Evolutionary conservation across 495 filamentous ascomycete genomes (phyloP), one percentile per base, ranked within the genome.

Genomic region (Penicillium arizonense): DNA sequence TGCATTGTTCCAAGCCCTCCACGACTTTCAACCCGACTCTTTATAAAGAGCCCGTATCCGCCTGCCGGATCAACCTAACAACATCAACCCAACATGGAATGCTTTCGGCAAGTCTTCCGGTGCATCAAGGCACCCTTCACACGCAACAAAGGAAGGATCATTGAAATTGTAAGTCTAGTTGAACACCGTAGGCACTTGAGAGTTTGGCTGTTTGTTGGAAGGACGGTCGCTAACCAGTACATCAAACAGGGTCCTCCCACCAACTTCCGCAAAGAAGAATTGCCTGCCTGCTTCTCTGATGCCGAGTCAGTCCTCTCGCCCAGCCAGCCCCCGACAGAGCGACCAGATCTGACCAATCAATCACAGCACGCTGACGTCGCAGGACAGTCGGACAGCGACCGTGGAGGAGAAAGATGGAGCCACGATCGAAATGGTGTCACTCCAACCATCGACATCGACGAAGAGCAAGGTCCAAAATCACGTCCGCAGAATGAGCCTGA

Each of bases 201-300:
- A 4, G 6, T 1, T 28, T 6, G 18, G 2, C 5, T 41, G 4
- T 16, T 16, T 7, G 40, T 16, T 33, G 12, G 7, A 38, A 47
- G 20, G n/a, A 14, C 2, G 5, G 33, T 16, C 6, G 37, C 50
- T 64, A 28, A 62, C 33, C 36, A 45, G 2, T 28, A 11, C 8
- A 35, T 42, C 5, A 40, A 21, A 30, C 47, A 77, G 75, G 72
- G 73, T 11, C 71, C 64, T 39, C 75, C 75, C 11, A 77, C 69
- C 20, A 65, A 77, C 43, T 77, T 77, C 50, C 64, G 75, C 36
- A 76, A 74, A 56, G 75, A 77, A 64, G 70, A 76, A 44, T 37
- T 70, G 42, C 69, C 73, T 28, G 57, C 68, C 5, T 74, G 63
- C 46, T 71, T 75, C 56, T 61, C 61, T 24, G 75, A 75, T 62